phyloP scores from a whole-genome alignment of 305 asterid species.

The Fraxinus sp. region DNA sequence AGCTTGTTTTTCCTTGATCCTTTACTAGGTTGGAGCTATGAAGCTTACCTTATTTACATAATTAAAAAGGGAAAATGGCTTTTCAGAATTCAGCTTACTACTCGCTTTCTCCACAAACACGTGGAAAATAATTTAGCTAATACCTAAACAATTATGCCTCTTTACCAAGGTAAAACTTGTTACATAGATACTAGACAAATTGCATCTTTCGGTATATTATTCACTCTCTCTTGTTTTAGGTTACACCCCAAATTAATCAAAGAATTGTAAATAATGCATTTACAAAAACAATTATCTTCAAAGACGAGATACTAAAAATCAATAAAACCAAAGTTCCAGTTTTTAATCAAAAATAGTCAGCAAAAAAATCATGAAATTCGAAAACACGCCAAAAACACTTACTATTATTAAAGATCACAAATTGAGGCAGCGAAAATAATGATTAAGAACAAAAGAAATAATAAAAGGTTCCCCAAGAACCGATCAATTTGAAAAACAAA shows the following conservation, averaged over 20 bases:
- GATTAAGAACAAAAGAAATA: background rate
- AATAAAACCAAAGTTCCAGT: background rate
- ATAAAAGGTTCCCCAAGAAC: too few relatives aligned
- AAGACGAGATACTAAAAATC: background rate
- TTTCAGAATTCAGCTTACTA: background rate
- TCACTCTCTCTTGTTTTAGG: background rate
- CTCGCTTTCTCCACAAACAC: background rate
- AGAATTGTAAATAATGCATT: background rate
- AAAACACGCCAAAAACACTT: background rate
- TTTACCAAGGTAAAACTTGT: background rate
- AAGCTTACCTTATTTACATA: background rate
- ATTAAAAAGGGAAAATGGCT: background rate
- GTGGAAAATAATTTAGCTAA: background rate
- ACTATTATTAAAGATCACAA: background rate
- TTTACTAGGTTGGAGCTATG: background rate
- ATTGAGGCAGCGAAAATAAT: background rate
- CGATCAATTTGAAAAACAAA: too few relatives aligned
- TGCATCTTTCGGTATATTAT: background rate
- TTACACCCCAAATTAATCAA: background rate
- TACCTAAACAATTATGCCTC: background rate
- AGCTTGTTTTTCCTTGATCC: background rate
- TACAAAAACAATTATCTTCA: background rate
- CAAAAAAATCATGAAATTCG: background rate
- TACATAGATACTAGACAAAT: background rate
- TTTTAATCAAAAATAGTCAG: background rate